phyloP scores from a whole-genome alignment of 495 filamentous ascomycete species.

The Sphaerosporella brunnea region DNA sequence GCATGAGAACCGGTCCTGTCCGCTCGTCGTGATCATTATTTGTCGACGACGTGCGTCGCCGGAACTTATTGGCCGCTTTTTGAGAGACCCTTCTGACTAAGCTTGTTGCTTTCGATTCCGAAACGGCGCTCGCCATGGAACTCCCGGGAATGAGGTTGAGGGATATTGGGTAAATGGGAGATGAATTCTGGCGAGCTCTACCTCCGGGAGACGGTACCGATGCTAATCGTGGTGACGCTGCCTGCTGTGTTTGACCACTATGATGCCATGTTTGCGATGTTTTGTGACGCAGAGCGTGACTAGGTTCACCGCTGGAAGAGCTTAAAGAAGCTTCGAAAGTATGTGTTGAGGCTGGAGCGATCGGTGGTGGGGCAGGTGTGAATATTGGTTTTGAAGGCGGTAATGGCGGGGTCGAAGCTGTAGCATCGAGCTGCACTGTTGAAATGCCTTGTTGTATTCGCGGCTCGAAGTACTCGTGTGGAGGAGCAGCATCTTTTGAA shows the following conservation, averaged over 20 bases:
- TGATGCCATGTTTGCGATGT: constrained; percentile 5
- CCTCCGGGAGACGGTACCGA: background rate
- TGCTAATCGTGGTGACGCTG: background rate
- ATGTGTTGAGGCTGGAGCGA: too few species aligned
- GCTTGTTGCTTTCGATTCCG: constrained; percentile 24
- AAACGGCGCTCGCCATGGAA: background rate
- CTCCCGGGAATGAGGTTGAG: background rate
- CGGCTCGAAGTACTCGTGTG: too few species aligned
- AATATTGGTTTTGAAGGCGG: too few species aligned
- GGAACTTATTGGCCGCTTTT: constrained; percentile 46
- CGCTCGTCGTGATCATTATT: constrained; percentile 65
- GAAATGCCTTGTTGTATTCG: too few species aligned
- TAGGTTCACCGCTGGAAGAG: too few species aligned
- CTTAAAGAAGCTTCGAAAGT: too few species aligned
- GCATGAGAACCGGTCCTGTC: constrained; percentile 70
- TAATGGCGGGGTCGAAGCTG: too few species aligned
- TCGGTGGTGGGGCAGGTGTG: too few species aligned
- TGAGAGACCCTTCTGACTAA: constrained; percentile 49
- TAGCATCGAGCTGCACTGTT: too few species aligned
- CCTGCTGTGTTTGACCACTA: background rate
- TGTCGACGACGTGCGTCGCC: constrained; percentile 55
- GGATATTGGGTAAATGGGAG: background rate
- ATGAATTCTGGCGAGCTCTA: background rate
- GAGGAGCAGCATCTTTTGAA: too few species aligned
- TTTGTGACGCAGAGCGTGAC: constrained; percentile 2